Conservation (phyloP, 768 basidiomycete genomes). For the Mycena vulgaris region DNA sequence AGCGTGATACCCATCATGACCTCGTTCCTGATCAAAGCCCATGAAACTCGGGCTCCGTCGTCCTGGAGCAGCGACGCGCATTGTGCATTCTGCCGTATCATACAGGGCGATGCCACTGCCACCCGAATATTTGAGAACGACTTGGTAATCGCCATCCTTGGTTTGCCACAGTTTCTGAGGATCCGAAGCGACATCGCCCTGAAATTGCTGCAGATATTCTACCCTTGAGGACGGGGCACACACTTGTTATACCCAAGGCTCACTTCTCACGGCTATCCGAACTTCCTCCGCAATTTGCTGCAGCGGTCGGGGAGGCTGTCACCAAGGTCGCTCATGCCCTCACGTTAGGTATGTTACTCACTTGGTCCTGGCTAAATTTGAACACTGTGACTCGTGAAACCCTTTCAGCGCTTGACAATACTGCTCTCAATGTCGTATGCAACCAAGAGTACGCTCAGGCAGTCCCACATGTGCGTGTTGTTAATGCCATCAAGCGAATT, state of each 20-base stretch:
- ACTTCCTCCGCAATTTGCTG: conserved; percentile 71
- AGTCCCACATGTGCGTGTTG: conserved; percentile 75
- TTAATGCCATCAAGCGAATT: conserved; percentile 4
- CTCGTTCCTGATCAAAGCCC: conserved; percentile 80
- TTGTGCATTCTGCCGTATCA: conserved; percentile 79
- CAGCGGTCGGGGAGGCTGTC: conserved; percentile 70
- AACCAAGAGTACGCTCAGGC: conserved; percentile 89
- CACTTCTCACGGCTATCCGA: conserved; percentile 78
- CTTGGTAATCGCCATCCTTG: conserved; percentile 75
- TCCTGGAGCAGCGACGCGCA: conserved; percentile 58
- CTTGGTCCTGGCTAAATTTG: not conserved
- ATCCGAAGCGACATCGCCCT: not conserved
- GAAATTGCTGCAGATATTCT: conserved; percentile 66
- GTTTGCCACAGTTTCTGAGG: conserved; percentile 50
- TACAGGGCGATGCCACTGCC: conserved; percentile 63
- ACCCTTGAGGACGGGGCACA: conserved; percentile 77
- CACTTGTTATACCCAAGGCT: conserved; percentile 78
- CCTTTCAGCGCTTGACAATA: conserved; percentile 72
- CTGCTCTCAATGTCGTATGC: conserved; percentile 82
- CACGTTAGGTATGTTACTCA: conserved; percentile 63
- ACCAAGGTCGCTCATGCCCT: conserved; percentile 75
- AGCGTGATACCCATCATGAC: conserved; percentile 63
- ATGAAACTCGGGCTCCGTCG: conserved; percentile 62
- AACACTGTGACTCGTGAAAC: not conserved
- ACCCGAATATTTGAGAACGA: conserved; percentile 74